These are phyloP conservation scores for Diplosphaera chodatii DNA, from an alignment of 139 green algal species.

Conservation along the genomic window DNA sequence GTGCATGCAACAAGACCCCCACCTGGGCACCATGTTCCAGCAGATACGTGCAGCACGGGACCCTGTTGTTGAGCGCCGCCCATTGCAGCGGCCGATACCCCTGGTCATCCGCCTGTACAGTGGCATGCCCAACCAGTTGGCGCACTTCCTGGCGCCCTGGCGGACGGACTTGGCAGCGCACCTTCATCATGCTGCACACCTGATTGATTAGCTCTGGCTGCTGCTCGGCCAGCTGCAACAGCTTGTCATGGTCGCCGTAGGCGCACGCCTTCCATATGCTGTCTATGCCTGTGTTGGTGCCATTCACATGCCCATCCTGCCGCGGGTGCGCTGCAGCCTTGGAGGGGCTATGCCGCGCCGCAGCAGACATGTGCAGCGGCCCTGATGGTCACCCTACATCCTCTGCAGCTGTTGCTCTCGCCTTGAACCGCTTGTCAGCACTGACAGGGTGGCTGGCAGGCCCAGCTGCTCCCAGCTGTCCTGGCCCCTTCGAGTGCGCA, in stretches of 20 bases:
- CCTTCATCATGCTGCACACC: not conserved
- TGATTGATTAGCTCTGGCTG: slow-evolving; percentile 39
- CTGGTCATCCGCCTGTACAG: slow-evolving; percentile 46
- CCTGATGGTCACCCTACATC: too few relatives aligned
- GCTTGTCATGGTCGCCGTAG: slow-evolving; percentile 76
- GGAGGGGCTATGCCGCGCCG: not conserved
- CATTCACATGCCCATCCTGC: not conserved
- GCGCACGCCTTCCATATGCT: slow-evolving; percentile 64
- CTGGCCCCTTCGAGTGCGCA: too few relatives aligned
- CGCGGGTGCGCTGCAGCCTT: not conserved
- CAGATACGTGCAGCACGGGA: slow-evolving; percentile 61
- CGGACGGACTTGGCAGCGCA: not conserved
- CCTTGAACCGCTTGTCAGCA: too few relatives aligned
- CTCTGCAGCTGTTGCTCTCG: too few relatives aligned
- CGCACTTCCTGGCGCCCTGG: not conserved
- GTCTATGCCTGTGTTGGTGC: slow-evolving; percentile 9
- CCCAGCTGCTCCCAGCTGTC: too few relatives aligned
- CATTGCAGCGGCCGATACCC: slow-evolving; percentile 75
- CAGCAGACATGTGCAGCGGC: not conserved
- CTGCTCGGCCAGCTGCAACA: slow-evolving; percentile 45
- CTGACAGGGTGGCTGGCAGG: too few relatives aligned
- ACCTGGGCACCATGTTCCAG: slow-evolving; percentile 53
- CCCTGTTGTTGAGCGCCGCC: slow-evolving; percentile 90
- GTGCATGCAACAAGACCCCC: slow-evolving; percentile 1
- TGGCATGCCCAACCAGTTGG: not conserved